phyloP scores from a whole-genome alignment of 495 filamentous ascomycete species.

The Penicillium cataractarum region DNA sequence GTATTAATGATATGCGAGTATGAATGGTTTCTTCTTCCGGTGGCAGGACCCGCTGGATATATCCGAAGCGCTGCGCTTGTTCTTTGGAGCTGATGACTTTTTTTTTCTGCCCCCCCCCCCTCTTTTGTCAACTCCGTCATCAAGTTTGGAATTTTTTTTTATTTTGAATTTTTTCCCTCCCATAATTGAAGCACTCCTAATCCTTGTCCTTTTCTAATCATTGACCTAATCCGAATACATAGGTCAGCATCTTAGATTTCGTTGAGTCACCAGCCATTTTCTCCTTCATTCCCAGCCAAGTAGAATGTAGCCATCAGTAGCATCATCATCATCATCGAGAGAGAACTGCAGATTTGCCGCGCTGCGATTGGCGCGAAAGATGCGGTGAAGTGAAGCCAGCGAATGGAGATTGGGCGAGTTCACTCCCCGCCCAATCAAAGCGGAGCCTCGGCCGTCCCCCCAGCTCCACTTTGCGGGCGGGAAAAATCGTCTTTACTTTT shows the following conservation, averaged over 20 bases:
- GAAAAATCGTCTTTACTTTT: too few species aligned
- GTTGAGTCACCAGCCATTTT: background rate
- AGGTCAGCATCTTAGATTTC: background rate
- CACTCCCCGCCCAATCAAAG: constrained; percentile 29
- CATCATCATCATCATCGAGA: background rate
- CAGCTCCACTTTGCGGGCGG: constrained; percentile 28
- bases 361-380: constrained; percentile 28
- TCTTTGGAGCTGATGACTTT: background rate
- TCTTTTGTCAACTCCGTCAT: constrained; percentile 5
- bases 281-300: constrained; percentile 4
- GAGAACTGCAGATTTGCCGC: background rate
- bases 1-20: background rate
- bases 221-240: background rate
- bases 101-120: constrained; percentile 6
- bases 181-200: background rate
- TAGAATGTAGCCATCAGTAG: background rate
- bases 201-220: background rate
- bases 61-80: constrained; percentile 9
- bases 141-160: background rate
- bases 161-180: background rate
- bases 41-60: constrained; percentile 23
- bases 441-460: background rate
- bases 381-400: constrained; percentile 43
- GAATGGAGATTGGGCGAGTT: constrained; percentile 30
- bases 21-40: background rate